phyloP scores from a whole-genome alignment of 768 basidiomycete genomes.

The Leucocoprinus birnbaumii region DNA sequence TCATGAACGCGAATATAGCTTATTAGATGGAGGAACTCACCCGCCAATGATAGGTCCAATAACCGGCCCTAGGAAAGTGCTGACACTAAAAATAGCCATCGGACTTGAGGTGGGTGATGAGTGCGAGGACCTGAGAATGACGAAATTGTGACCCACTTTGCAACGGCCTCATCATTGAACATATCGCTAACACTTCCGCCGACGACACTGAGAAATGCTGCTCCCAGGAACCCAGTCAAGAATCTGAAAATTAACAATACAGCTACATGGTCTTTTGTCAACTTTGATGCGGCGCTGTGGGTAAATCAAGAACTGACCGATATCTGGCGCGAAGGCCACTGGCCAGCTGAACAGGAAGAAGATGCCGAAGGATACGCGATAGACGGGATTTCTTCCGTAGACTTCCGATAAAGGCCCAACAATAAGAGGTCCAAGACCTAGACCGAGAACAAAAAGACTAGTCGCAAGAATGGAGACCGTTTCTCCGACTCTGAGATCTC shows the following conservation, averaged over 20 bases:
- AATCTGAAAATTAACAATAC: conserved; percentile 61
- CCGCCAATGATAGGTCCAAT: conserved; percentile 58
- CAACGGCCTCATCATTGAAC: conserved; percentile 54
- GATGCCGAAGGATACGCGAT: conserved; percentile 54
- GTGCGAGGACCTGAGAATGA: background rate
- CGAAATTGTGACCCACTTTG: conserved; percentile 40
- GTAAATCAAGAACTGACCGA: conserved; percentile 35
- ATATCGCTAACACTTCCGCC: conserved; percentile 57
- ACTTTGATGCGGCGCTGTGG: too few species aligned
- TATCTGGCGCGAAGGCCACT: conserved; percentile 69
- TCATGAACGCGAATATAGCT: too few species aligned
- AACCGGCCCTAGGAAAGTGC: conserved; percentile 49
- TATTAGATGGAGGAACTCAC: conserved; percentile 29
- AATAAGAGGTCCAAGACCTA: conserved; percentile 54
- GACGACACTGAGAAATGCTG: conserved; percentile 54
- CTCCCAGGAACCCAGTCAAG: conserved; percentile 52
- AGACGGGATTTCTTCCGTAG: conserved; percentile 64
- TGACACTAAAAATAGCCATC: conserved; percentile 56
- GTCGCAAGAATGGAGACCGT: conserved; percentile 51
- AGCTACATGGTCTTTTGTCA: conserved; percentile 24
- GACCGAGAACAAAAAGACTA: conserved; percentile 57
- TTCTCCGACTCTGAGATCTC: conserved; percentile 43
- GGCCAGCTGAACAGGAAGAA: conserved; percentile 69
- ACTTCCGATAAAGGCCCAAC: conserved; percentile 54
- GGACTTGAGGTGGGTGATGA: conserved; percentile 24